Base-by-base conservation (phyloP, 2,329 filamentous ascomycete species). In the Aschersonia sp. region DNA sequence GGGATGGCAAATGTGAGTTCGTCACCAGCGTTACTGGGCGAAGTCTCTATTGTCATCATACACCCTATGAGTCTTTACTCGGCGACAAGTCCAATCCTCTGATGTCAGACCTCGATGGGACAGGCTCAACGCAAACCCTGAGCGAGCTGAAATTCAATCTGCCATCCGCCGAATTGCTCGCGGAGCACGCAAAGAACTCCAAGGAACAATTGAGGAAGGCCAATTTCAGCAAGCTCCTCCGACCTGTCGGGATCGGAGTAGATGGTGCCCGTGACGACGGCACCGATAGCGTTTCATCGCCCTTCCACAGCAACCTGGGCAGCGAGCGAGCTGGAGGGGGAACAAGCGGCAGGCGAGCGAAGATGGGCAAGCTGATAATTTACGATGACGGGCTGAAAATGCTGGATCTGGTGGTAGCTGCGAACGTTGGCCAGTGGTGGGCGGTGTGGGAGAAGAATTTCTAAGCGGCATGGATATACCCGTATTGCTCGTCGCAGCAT, bases 341-440 rank as follows among this genome's bases (percentile, higher is more conserved):
- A 0, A 83, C 85, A 58, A 76, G 83, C 43, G 90, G 90, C 0
- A 88, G 86, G 62, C 79, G 86, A 57, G 89, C 87, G 4, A 98
- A 98, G 68, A 69, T 98, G 56, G 92, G 90, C 0, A 98, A 97
- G 65, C 68, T 98, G 46, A 87, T 97, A 46, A 75, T 98, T 39
- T 79, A 88, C 56, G 81, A 90, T 48, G 89, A 94, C 57, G 92
- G 92, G 0, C 67, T 94, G 54, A 94, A 94, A 69, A 97, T 98
- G 90, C 65, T 97, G 57, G 92, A 98, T 69, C 64, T 98, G 50
- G 71, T 94, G 0, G 87, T 98, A 22, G 87, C 90, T 4, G 85
- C 88, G 9, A 96, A 95, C 60, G 78, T 98, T 66, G 87, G 85
- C 1, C 69, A 97, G 12, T 98, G 89, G 87, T 97, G 90, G 89